Evolutionary conservation across 768 basidiomycete species (phyloP).

Genomic region (Hortiboletus campestris): DNA sequence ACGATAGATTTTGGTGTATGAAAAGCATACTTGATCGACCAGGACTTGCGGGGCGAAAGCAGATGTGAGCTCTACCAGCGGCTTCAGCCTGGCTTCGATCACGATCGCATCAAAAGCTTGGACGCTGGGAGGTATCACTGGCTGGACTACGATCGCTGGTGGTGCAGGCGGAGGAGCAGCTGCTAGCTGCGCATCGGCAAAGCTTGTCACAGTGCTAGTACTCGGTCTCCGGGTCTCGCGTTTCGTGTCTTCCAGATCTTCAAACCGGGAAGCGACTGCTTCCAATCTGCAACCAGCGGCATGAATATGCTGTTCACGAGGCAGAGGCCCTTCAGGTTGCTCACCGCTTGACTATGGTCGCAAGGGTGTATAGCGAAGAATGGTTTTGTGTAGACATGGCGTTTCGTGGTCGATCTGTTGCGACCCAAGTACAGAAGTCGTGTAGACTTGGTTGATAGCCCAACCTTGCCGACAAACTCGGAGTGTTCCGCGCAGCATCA

Average conservation of each 20-base stretch:
- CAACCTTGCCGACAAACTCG: too few relatives aligned
- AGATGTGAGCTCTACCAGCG: conserved; percentile 70
- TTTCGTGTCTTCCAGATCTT: conserved; percentile 75
- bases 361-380: conserved; percentile 64
- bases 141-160: conserved; percentile 36
- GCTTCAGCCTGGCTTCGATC: conserved; percentile 69
- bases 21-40: conserved; percentile 67
- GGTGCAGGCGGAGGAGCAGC: conserved; percentile 32
- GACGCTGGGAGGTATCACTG: conserved; percentile 56
- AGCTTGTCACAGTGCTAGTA: conserved; percentile 31
- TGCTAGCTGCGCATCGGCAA: conserved; percentile 25
- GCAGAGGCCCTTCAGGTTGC: conserved; percentile 17
- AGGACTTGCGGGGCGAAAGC: conserved; percentile 67
- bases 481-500: conserved; percentile 19
- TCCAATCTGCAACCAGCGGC: conserved; percentile 58
- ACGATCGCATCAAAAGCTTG: conserved; percentile 72
- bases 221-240: conserved; percentile 27
- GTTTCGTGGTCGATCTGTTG: background rate
- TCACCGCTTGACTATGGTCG: conserved; percentile 82
- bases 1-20: background rate
- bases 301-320: conserved; percentile 4
- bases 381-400: conserved; percentile 36
- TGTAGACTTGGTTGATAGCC: background rate
- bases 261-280: conserved; percentile 91
- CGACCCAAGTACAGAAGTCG: background rate